These are phyloP conservation scores for Botrytis squamosa DNA, from an alignment of 2,329 filamentous ascomycete genomes.

Conservation along the genomic window DNA sequence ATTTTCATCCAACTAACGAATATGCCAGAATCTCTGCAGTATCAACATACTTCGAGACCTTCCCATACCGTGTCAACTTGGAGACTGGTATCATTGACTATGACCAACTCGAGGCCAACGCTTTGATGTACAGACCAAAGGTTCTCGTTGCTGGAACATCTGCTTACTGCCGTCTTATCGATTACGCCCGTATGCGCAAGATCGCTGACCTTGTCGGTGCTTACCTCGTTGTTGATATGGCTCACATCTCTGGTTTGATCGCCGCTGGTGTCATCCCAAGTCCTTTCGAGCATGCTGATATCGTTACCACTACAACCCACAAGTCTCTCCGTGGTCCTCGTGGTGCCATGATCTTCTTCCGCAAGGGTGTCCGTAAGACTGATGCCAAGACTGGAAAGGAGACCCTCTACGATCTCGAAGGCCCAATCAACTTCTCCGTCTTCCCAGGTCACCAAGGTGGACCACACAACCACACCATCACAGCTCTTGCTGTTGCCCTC, in stretches of 20 bases:
- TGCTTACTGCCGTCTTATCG: conserved; percentile 96
- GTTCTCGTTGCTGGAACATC: conserved; percentile 94
- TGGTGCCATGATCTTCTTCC: conserved; percentile 99
- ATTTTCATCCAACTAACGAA: conserved; percentile 24
- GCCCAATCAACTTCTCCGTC: conserved; percentile 97
- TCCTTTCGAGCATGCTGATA: conserved; percentile 88
- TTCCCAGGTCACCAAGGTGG: conserved; percentile 99
- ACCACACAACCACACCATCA: conserved; percentile 99
- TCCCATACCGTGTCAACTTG: conserved; percentile 89
- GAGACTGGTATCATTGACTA: conserved; percentile 97
- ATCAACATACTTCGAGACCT: conserved; percentile 98
- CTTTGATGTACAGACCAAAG: conserved; percentile 90
- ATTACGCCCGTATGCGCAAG: conserved; percentile 94
- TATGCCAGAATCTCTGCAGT: conserved; percentile 78
- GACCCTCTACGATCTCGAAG: conserved; percentile 88
- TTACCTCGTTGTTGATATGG: conserved; percentile 97
- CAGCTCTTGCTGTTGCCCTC: conserved; percentile 87
- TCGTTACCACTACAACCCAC: conserved; percentile 98
- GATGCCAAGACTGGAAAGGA: conserved; percentile 91
- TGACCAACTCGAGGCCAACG: conserved; percentile 85
- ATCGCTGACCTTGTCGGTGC: conserved; percentile 92
- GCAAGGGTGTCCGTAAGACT: conserved; percentile 88
- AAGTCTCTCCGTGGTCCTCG: conserved; percentile 97
- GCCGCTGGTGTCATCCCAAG: conserved; percentile 90
- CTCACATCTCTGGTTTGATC: conserved; percentile 95